Percentiles rank a stretch among this genome's conserved stretches.
These are phyloP conservation scores for Aristolochia californica DNA, from an alignment of 164 flowering plant species.

Conservation along the genomic window DNA sequence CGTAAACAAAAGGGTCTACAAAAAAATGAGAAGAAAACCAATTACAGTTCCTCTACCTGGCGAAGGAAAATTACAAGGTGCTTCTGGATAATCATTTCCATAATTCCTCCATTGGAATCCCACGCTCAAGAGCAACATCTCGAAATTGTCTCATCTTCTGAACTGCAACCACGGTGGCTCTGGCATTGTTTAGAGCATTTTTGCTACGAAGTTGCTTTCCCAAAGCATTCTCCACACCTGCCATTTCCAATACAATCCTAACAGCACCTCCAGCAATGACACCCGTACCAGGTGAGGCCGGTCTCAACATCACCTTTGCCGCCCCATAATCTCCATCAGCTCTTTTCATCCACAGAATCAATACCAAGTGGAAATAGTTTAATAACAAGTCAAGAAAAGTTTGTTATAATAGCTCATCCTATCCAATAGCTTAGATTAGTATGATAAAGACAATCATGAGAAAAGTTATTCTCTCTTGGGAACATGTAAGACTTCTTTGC, in stretches of 20 bases:
- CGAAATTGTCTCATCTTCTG: slow-evolving; percentile 71
- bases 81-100: slow-evolving; percentile 50
- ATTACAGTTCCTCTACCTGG: not conserved
- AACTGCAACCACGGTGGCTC: slow-evolving; percentile 79
- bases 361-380: not conserved
- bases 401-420: no score
- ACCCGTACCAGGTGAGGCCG: slow-evolving; percentile 97
- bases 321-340: slow-evolving; percentile 86
- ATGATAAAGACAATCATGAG: no score
- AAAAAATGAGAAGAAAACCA: not conserved
- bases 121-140: slow-evolving; percentile 74
- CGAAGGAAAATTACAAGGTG: not conserved
- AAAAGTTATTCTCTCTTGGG: no score
- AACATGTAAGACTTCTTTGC: no score
- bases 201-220: slow-evolving; percentile 92
- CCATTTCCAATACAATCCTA: slow-evolving; percentile 83
- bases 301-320: slow-evolving; percentile 96
- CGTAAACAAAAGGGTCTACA: no score
- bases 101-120: slow-evolving; percentile 94
- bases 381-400: no score
- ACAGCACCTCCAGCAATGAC: slow-evolving; percentile 97
- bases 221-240: slow-evolving; percentile 90
- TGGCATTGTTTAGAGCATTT: slow-evolving; percentile 90
- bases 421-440: no score
- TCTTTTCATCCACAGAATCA: slow-evolving; percentile 27